phyloP scores from a whole-genome alignment of 2,329 filamentous ascomycete genomes.

The Claviceps capensis region DNA sequence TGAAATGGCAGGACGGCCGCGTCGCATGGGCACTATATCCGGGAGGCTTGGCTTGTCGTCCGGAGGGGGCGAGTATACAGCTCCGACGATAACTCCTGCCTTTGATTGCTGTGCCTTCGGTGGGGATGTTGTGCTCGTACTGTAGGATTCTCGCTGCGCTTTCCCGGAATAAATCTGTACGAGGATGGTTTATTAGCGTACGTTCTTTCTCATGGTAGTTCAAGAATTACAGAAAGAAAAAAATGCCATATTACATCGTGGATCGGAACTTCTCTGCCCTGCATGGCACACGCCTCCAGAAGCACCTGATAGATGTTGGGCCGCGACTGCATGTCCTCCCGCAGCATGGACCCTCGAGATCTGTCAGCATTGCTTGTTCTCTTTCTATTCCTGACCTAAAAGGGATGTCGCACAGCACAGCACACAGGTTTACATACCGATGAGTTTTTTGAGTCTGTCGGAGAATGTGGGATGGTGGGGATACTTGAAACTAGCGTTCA shows the following conservation, averaged over 20 bases:
- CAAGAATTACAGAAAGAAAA: neutral
- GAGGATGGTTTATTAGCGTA: slow-evolving; percentile 3
- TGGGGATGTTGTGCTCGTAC: slow-evolving; percentile 14
- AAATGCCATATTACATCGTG: slow-evolving; percentile 56
- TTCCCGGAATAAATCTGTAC: slow-evolving; percentile 57
- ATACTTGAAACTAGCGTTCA: slow-evolving; percentile 91
- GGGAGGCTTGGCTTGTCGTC: slow-evolving; percentile 63
- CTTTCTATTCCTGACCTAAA: neutral
- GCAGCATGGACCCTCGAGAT: slow-evolving; percentile 66
- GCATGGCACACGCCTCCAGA: slow-evolving; percentile 76
- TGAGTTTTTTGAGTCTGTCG: slow-evolving; percentile 75
- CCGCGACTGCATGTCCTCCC: slow-evolving; percentile 61
- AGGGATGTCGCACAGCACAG: neutral
- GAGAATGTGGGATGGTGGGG: slow-evolving; percentile 83
- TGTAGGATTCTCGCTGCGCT: slow-evolving; percentile 47
- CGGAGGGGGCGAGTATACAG: slow-evolving; percentile 64
- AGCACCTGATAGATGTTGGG: slow-evolving; percentile 94
- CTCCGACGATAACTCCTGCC: slow-evolving; percentile 54
- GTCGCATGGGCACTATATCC: slow-evolving; percentile 85
- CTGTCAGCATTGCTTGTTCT: neutral
- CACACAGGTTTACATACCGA: slow-evolving; percentile 41
- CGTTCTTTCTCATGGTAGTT: neutral
- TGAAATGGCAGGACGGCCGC: slow-evolving; percentile 49
- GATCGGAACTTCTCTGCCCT: slow-evolving; percentile 72
- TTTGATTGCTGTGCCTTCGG: slow-evolving; percentile 39